These are phyloP conservation scores for Alternaria novae-zelandiae DNA, from an alignment of 2,329 filamentous ascomycete genomes.

Conservation along the genomic window DNA sequence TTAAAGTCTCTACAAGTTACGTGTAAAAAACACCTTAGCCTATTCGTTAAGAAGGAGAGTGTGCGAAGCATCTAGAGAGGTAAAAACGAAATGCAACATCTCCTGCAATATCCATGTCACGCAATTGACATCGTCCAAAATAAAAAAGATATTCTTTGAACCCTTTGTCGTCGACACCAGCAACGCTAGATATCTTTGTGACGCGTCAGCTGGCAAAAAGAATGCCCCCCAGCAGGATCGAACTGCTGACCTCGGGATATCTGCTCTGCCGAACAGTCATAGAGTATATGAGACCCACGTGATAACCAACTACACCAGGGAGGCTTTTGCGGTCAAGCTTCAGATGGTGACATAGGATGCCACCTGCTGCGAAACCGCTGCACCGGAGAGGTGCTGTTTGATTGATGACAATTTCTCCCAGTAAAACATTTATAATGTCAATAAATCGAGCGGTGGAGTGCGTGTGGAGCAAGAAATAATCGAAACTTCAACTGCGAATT, in stretches of 20 bases:
- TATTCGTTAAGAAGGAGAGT: not conserved
- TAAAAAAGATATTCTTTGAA: too few relatives aligned
- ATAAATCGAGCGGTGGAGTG: accelerated
- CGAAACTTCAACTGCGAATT: not conserved
- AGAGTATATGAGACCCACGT: slow-evolving; percentile 14
- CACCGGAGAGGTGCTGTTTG: not conserved
- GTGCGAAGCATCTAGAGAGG: not conserved
- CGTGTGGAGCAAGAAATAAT: not conserved
- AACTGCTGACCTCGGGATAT: slow-evolving; percentile 17
- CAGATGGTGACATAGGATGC: not conserved
- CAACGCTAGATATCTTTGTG: accelerated
- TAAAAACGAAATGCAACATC: not conserved
- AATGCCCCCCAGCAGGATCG: slow-evolving; percentile 13
- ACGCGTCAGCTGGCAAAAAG: not conserved
- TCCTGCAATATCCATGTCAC: not conserved
- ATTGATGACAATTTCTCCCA: not conserved
- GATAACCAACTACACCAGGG: slow-evolving; percentile 18
- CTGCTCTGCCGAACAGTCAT: slow-evolving; percentile 2
- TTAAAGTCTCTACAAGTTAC: not conserved
- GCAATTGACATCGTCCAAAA: not conserved
- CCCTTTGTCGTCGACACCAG: not conserved
- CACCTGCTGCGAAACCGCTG: not conserved
- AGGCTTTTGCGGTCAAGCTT: not conserved
- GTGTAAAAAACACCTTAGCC: not conserved
- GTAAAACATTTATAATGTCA: accelerated